Evolutionary conservation across 371 early-diverging fungal species (phyloP), one percentile per base, ranked within the genome.

Genomic region (Mucor plumbeus): DNA sequence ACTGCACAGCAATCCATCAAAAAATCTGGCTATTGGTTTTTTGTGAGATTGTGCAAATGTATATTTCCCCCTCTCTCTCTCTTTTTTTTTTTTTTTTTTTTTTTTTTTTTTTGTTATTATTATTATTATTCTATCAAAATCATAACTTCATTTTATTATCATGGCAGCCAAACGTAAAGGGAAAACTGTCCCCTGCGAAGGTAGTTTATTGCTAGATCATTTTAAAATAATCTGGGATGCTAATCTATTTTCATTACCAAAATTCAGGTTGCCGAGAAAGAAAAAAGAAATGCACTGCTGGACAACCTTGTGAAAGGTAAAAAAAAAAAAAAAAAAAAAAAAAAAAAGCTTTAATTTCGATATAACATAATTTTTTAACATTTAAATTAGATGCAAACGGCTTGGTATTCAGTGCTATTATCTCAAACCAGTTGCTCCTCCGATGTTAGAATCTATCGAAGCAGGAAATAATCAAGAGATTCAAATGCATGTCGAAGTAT

Each of bases 261-360:
- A 26, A 26, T 26, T 26, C 4, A 81, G 81, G 79, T 36, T 81
- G 81, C 53, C 75, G 81, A 68, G 81, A 81, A 67, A 69, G 79
- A 40, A 81, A 81, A 58, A 79, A 79, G 54, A 81, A 81, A 63
- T 81, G 81, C 44, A 68, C 74, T 48, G 69, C 73, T 1, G 81
- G 75, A 13, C 73, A 70, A 10, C 81, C 81, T 43, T 81, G 81
- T 54, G 77, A 79, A 62, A 71, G 81, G 81, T 81, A 72, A 56
- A 3, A 31, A 40, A n/a, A 72, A 56, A 3, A 31, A 40, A 72
- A 56, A 3, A 31, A 40, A 72, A 56, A 3, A 31, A 40, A 72
- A 56, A 3, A 31, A 40, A n/a, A 15, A 33, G 3, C n/a, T 40
- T 34, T 3, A 26, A 26, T 26, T 26, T 44, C 26, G 11, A 14